These are phyloP conservation scores for Chlorokybus atmophyticus DNA, from an alignment of 139 green algal genomes.

Conservation along the genomic window DNA sequence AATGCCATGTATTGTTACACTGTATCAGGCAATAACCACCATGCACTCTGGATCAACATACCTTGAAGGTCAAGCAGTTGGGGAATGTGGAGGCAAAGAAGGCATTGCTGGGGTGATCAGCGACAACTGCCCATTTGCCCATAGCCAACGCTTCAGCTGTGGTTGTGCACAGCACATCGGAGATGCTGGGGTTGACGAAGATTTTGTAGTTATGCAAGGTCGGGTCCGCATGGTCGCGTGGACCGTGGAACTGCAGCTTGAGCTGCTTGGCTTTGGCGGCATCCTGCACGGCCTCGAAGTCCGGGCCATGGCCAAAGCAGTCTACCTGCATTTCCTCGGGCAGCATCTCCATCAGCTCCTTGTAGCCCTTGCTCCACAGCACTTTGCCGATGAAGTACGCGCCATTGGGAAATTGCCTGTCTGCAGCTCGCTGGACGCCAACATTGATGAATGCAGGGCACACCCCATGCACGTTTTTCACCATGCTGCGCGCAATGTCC, in stretches of 20 bases:
- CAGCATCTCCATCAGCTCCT: slow-evolving; percentile 26
- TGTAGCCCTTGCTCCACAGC: slow-evolving; percentile 98
- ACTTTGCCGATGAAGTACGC: slow-evolving; percentile 95
- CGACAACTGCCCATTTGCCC: slow-evolving; percentile 93
- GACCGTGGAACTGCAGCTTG: slow-evolving; percentile 66
- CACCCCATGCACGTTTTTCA: slow-evolving; percentile 86
- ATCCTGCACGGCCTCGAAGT: slow-evolving; percentile 58
- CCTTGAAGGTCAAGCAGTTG: slow-evolving; percentile 80
- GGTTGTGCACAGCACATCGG: slow-evolving; percentile 92
- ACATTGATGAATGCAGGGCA: slow-evolving; percentile 76
- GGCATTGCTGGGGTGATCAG: slow-evolving; percentile 85
- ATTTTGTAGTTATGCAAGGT: slow-evolving; percentile 67
- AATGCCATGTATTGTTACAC: too few species aligned
- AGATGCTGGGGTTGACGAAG: slow-evolving; percentile 88
- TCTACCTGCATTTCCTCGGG: slow-evolving; percentile 50
- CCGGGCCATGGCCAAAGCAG: slow-evolving; percentile 82
- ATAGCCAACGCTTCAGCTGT: slow-evolving; percentile 96
- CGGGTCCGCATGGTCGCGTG: slow-evolving; percentile 73
- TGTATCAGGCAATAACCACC: too few species aligned
- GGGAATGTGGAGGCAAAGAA: slow-evolving; percentile 74
- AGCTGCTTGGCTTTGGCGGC: slow-evolving; percentile 38
- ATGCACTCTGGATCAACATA: too few species aligned
- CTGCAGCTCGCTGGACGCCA: slow-evolving; percentile 31
- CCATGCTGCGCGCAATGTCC: not conserved
- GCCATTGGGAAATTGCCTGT: slow-evolving; percentile 43